Base-by-base conservation (phyloP, 2,329 filamentous ascomycete species). In the Aureobasidium sp. region DNA sequence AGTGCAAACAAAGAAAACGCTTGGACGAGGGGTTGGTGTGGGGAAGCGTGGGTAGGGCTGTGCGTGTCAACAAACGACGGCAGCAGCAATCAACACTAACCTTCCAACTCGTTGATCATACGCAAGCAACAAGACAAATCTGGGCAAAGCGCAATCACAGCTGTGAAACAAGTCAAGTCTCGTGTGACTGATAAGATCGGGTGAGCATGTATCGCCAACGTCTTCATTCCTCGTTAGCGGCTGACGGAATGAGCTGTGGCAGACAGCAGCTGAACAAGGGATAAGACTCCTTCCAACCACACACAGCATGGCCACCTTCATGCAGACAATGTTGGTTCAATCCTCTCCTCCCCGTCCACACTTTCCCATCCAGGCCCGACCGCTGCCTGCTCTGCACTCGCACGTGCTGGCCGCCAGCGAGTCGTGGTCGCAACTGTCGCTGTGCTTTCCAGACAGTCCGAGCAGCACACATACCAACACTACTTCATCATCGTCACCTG, bases 251-350 rank as follows among this genome's bases (percentile, higher is more conserved):
- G 41, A 44, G 39, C 45, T 21, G 39, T 45, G 32, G 27, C 39
- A 57, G 39, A 36, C 6, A 53, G 50, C 50, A 54, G 50, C 50
- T 54, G 53, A 44, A 57, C 53, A 45, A 57, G 39, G 39, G 41
- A 45, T 45, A 50, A 42, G 30, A 57, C 51, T 42, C 21, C 14
- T 16, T 27, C 14, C 45, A 14, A 8, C 10, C 29, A n/a, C 25
- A 57, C 30, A 58, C 53, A 91, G 90, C 37, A 54, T 54, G 88
- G 83, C 87, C 72, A 88, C 87, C 67, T 89, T 91, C 78, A 87
- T 91, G 72, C 90, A 87, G 68, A 91, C 89, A 74, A 89, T 90
- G 87, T 90, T 80, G 78, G 86, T 89, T 66, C 70, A 69, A 66
- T 66, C 70, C 64, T 74, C 74, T 63, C 68, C 70, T 59, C 67